These are phyloP conservation scores for Eucalyptus dawsonii DNA, from an alignment of 345 rosid species.

Conservation along the genomic window DNA sequence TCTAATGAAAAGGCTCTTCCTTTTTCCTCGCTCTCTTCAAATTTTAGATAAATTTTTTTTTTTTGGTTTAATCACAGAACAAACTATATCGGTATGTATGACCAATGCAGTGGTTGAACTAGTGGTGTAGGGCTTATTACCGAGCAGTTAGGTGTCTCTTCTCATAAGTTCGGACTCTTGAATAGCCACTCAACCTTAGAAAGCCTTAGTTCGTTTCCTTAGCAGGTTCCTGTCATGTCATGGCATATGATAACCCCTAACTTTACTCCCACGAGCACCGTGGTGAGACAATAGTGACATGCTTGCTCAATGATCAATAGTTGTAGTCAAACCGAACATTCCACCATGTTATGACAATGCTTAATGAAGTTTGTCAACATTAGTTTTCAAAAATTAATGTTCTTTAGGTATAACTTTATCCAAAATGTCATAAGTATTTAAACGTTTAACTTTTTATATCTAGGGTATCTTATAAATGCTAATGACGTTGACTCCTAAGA, in stretches of 20 bases:
- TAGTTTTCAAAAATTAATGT: background rate
- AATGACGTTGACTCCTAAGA: accelerated
- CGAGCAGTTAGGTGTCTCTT: background rate
- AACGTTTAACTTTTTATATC: background rate
- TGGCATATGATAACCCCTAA: background rate
- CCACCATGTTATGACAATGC: background rate
- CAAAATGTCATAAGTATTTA: background rate
- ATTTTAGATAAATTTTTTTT: background rate
- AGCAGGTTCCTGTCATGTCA: background rate
- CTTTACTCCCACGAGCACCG: background rate
- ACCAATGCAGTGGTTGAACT: background rate
- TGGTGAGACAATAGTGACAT: accelerated
- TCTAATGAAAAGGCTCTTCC: background rate
- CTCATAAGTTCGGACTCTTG: background rate
- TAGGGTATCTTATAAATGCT: background rate
- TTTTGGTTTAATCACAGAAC: background rate
- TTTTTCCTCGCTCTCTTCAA: background rate
- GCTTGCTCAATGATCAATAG: background rate
- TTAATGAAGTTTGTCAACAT: accelerated
- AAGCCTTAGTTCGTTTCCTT: background rate
- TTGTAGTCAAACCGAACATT: no score
- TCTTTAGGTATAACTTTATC: background rate
- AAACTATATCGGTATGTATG: background rate
- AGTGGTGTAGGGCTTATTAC: background rate
- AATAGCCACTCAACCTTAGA: accelerated